Evolutionary conservation across 2,329 filamentous ascomycete species (phyloP), one percentile per base, ranked within the genome.

Genomic region (Phyllosticta capitalensis): DNA sequence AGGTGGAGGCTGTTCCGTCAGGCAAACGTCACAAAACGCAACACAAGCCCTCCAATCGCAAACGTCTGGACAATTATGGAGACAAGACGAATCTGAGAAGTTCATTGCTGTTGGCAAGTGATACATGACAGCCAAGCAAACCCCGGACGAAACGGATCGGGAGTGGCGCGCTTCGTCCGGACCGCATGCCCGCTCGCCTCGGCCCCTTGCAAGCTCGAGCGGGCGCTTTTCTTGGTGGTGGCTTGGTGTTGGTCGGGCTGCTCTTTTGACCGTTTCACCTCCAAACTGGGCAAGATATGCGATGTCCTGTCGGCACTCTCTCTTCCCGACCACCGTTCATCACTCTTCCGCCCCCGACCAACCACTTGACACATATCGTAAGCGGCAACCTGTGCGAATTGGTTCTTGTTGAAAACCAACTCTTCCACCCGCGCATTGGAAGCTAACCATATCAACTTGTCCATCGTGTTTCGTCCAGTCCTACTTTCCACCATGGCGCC

Each of bases 401-500:
- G 17, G 12, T 7, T n/a, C 17, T 45, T 7, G 12, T 19, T 45
- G 38, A 45, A 45, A 45, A 45, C 38, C n/a, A 12, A 45, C 38
- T n/a, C 7, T 7, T n/a, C 38, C 7, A 6, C 14, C 38, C 14
- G 38, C 38, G 38, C 9, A 10, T 3, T 38, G 5, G 30, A 38
- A 6, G 17, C 38, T 45, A 45, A n/a, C 14, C 38, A n/a, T 14
- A n/a, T n/a, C 38, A 45, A n/a, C 38, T n/a, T 19, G 38, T n/a
- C n/a, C 38, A 19, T 7, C 14, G 38, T 14, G 14, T 45, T 45
- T 45, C 38, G 14, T n/a, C 17, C 12, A 7, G 17, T 45, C 7
- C 56, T 20, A 21, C 33, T 51, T 9, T 33, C 33, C 22, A 33
- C 50, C 17, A 59, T 59, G 56, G 52, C 56, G 24, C 56, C 56